Conservation (phyloP, 2,329 filamentous ascomycete species). For the Aspergillus proliferans region DNA sequence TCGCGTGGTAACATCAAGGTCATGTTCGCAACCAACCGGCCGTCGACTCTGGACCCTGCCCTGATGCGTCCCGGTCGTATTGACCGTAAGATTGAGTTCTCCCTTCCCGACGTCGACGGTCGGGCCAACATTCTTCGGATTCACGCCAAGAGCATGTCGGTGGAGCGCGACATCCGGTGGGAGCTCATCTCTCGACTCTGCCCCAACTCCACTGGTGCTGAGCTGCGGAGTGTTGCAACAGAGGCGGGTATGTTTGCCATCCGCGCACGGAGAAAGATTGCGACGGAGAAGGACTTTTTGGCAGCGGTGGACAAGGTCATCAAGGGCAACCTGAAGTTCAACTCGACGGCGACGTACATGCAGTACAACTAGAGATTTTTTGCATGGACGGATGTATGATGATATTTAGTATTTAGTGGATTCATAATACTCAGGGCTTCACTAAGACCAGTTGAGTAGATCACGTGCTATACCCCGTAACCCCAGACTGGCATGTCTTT, state of each 20-base stretch:
- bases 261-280: constrained; percentile 88
- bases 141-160: constrained; percentile 99
- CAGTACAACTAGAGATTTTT: constrained; percentile 79
- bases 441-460: too few relatives aligned
- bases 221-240: constrained; percentile 91
- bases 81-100: constrained; percentile 98
- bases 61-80: constrained; percentile 96
- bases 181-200: constrained; percentile 95
- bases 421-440: not conserved
- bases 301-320: constrained; percentile 99
- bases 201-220: constrained; percentile 94
- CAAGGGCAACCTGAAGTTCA: constrained; percentile 99
- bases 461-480: not conserved
- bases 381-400: constrained; percentile 30
- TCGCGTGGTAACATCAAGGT: constrained; percentile 98
- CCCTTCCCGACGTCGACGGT: constrained; percentile 91
- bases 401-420: constrained; percentile 20
- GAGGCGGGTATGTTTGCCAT: constrained; percentile 99
- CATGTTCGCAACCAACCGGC: constrained; percentile 98
- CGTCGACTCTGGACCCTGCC: constrained; percentile 91
- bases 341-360: constrained; percentile 95
- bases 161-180: constrained; percentile 98
- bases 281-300: constrained; percentile 97
- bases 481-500: not conserved
- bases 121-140: constrained; percentile 96